A percentile compares a stretch with the other conserved stretches of the same genome.
phyloP scores from a whole-genome alignment of 179 eudicot genomes.

The Drosera spatulata region DNA sequence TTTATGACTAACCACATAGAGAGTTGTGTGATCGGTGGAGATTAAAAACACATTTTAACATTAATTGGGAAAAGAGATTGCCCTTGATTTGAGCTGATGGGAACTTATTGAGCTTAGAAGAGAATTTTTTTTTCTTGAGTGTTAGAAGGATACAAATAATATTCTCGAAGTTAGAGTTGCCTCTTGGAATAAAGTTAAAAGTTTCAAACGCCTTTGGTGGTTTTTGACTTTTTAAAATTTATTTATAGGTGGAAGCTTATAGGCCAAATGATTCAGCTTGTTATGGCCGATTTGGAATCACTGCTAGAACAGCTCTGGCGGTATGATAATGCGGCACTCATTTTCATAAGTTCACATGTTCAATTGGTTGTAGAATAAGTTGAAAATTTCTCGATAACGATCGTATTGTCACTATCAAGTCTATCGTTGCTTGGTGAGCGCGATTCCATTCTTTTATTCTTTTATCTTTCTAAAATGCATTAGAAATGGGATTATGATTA shows the following conservation, averaged over 20 bases:
- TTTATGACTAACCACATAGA: no score
- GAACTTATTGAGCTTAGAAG: no score
- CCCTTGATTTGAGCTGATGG: no score
- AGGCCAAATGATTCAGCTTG: conserved; percentile 89
- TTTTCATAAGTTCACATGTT: neutral
- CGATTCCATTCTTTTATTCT: no score
- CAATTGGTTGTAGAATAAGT: neutral
- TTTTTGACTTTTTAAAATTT: neutral
- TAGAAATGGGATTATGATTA: no score
- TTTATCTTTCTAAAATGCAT: neutral
- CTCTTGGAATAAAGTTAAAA: neutral
- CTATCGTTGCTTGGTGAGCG: neutral
- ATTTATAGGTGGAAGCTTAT: conserved; percentile 82
- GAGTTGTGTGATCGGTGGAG: no score
- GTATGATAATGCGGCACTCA: conserved; percentile 24
- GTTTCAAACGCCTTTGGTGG: neutral
- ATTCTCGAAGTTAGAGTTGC: no score
- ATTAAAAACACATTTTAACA: no score
- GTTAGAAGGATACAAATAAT: no score
- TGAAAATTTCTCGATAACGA: neutral
- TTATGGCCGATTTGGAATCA: conserved; percentile 77
- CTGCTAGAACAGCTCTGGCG: conserved; percentile 85
- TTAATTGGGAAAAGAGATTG: no score
- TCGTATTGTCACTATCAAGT: neutral
- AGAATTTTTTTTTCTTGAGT: no score